Evolutionary conservation across 305 asterid genomes (phyloP).

Genomic region (Salvia sclarea): DNA sequence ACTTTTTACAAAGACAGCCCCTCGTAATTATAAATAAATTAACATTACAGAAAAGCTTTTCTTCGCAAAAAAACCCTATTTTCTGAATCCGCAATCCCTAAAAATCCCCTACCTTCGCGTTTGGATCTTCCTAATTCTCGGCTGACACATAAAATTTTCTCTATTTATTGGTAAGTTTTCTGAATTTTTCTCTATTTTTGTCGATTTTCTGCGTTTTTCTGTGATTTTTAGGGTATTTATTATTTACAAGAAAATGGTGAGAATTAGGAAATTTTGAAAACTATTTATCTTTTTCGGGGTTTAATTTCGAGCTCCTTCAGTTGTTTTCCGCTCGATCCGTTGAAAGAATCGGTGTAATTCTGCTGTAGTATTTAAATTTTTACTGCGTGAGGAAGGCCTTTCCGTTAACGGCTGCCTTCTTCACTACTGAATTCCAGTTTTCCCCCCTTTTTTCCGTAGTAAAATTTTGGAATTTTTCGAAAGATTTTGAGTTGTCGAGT

Average conservation of each 20-base stretch:
- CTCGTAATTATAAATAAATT: slow-evolving; percentile 39
- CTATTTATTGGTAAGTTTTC: slow-evolving; percentile 44
- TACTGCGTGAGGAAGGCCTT: slow-evolving; percentile 3
- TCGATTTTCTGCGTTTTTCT: slow-evolving; percentile 26
- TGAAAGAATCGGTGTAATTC: slow-evolving; percentile 31
- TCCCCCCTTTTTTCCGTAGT: neutral
- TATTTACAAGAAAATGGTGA: slow-evolving; percentile 36
- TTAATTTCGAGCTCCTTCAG: slow-evolving; percentile 35
- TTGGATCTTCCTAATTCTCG: slow-evolving; percentile 33
- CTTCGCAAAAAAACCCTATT: slow-evolving; percentile 39
- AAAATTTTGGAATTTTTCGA: neutral
- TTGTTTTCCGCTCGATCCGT: slow-evolving; percentile 40
- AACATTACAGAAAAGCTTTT: slow-evolving; percentile 44
- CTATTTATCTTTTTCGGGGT: slow-evolving; percentile 33
- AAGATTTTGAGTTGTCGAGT: neutral
- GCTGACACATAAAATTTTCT: slow-evolving; percentile 32
- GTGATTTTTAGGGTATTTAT: slow-evolving; percentile 32
- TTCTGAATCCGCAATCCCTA: slow-evolving; percentile 39
- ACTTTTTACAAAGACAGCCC: slow-evolving; percentile 22
- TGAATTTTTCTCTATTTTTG: slow-evolving; percentile 41
- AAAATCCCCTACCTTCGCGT: slow-evolving; percentile 33
- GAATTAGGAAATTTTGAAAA: slow-evolving; percentile 33
- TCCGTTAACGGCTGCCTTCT: slow-evolving; percentile 22
- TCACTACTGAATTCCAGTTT: slow-evolving; percentile 29
- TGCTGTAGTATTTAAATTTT: slow-evolving; percentile 23